phyloP scores from a whole-genome alignment of 2,329 filamentous ascomycete genomes.

The Scorias spongiosa region DNA sequence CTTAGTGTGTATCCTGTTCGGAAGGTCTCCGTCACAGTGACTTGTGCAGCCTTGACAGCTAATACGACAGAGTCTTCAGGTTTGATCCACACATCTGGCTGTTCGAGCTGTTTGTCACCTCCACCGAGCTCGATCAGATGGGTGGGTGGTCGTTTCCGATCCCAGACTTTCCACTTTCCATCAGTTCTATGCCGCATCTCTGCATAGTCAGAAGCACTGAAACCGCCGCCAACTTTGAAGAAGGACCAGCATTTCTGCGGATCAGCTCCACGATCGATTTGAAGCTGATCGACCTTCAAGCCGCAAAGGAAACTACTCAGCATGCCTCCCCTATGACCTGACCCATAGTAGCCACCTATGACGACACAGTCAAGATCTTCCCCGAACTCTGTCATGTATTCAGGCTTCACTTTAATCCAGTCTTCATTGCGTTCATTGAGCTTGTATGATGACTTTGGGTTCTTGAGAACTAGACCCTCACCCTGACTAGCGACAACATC shows the following conservation, averaged over 20 bases:
- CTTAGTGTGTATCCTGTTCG: slow-evolving; percentile 62
- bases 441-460: slow-evolving; percentile 71
- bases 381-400: slow-evolving; percentile 95
- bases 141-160: slow-evolving; percentile 57
- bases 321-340: slow-evolving; percentile 65
- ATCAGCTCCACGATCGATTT: slow-evolving; percentile 35
- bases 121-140: slow-evolving; percentile 71
- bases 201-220: slow-evolving; percentile 70
- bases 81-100: slow-evolving; percentile 84
- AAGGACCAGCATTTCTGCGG: slow-evolving; percentile 81
- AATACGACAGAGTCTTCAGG: slow-evolving; percentile 78
- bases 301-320: slow-evolving; percentile 86
- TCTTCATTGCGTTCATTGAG: slow-evolving; percentile 85
- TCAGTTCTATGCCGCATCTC: slow-evolving; percentile 71
- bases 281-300: slow-evolving; percentile 56
- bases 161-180: slow-evolving; percentile 83
- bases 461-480: slow-evolving; percentile 87
- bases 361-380: slow-evolving; percentile 83
- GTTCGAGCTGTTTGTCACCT: slow-evolving; percentile 58
- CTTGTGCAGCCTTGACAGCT: slow-evolving; percentile 73
- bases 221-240: slow-evolving; percentile 94
- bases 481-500: slow-evolving; percentile 74
- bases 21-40: slow-evolving; percentile 63
- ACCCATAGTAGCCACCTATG: slow-evolving; percentile 85
- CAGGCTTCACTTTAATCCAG: slow-evolving; percentile 97